A percentile compares a stretch with the other conserved stretches of the same genome.
phyloP scores from a whole-genome alignment of 2,329 filamentous ascomycete species.

The Helotiales sp. region DNA sequence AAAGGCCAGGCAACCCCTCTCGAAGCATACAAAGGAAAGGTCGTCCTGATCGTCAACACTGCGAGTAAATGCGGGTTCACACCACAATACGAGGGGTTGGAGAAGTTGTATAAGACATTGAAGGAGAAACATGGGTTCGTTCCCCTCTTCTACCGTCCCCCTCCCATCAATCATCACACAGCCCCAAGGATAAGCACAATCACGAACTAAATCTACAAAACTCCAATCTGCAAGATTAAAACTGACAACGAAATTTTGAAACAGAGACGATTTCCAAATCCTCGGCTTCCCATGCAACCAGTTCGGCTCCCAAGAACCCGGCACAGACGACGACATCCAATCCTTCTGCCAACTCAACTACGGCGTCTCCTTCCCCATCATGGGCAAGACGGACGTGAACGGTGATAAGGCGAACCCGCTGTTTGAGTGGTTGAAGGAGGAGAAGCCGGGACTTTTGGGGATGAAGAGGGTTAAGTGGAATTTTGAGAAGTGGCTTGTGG shows the following conservation, averaged over 20 bases:
- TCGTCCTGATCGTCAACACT: slow-evolving; percentile 95
- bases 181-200: neutral
- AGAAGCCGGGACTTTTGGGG: slow-evolving; percentile 81
- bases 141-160: neutral
- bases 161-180: neutral
- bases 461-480: slow-evolving; percentile 98
- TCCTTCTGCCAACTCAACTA: slow-evolving; percentile 82
- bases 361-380: slow-evolving; percentile 29
- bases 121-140: slow-evolving; percentile 39
- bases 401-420: slow-evolving; percentile 77
- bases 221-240: too few species aligned
- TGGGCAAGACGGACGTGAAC: slow-evolving; percentile 94
- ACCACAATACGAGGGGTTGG: slow-evolving; percentile 87
- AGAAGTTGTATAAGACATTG: slow-evolving; percentile 83
- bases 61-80: slow-evolving; percentile 99
- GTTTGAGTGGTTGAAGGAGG: slow-evolving; percentile 72
- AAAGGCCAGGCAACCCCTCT: slow-evolving; percentile 73
- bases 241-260: too few species aligned
- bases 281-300: slow-evolving; percentile 99
- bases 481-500: slow-evolving; percentile 97
- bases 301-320: slow-evolving; percentile 85
- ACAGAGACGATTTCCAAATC: slow-evolving; percentile 68
- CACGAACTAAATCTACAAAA: too few species aligned
- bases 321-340: slow-evolving; percentile 67
- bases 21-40: slow-evolving; percentile 78